phyloP scores from a whole-genome alignment of 768 basidiomycete genomes.

The Panaeolus cyanescens region DNA sequence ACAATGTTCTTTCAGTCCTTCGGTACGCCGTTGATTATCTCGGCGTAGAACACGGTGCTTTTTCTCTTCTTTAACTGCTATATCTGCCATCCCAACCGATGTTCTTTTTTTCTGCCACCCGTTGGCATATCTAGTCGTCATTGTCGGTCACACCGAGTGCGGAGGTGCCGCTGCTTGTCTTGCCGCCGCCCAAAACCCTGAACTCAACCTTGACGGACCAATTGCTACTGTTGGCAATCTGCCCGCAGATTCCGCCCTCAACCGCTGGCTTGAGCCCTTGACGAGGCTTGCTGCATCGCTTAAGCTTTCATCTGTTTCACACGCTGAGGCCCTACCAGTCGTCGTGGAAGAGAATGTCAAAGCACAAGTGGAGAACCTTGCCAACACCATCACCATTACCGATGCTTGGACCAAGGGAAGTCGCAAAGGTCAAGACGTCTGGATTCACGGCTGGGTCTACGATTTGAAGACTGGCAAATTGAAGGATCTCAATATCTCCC shows the following conservation, averaged over 20 bases:
- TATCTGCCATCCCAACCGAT: conserved; percentile 33
- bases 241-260: conserved; percentile 50
- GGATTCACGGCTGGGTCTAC: conserved; percentile 76
- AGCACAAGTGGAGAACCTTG: conserved; percentile 52
- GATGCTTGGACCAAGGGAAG: conserved; percentile 50
- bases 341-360: conserved; percentile 65
- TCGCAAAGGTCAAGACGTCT: conserved; percentile 44
- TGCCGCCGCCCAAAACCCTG: conserved; percentile 39
- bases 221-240: conserved; percentile 33
- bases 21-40: conserved; percentile 71
- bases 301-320: conserved; percentile 37
- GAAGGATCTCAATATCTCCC: conserved; percentile 54
- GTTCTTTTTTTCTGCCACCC: conserved; percentile 17
- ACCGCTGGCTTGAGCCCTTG: conserved; percentile 74
- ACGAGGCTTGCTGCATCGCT: conserved; percentile 52
- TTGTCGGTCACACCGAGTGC: conserved; percentile 84
- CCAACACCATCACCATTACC: conserved; percentile 43
- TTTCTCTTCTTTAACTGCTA: conserved; percentile 22
- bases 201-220: conserved; percentile 27
- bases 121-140: conserved; percentile 52
- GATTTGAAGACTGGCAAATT: conserved; percentile 60
- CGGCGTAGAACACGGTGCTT: conserved; percentile 77
- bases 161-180: conserved; percentile 72
- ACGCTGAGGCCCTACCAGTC: conserved; percentile 39
- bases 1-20: conserved; percentile 70